Evolutionary conservation across 768 basidiomycete genomes (phyloP).

Genomic region (Rhodosporidiobolus sp.): DNA sequence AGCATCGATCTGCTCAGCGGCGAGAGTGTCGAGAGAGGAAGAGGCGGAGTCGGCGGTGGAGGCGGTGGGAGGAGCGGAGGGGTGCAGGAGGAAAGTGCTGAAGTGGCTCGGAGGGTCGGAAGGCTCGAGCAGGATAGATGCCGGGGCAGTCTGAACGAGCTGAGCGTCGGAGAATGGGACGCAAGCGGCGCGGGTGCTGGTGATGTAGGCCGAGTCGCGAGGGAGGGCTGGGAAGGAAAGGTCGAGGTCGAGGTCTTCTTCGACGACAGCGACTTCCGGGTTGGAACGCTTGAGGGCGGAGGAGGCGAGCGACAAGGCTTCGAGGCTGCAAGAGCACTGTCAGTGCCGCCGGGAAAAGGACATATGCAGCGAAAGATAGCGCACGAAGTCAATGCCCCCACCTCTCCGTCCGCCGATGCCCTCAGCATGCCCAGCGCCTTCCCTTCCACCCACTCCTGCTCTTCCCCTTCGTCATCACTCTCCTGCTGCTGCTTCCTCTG

Average conservation of each 20-base stretch:
- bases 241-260: too few relatives aligned
- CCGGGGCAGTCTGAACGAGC: background rate
- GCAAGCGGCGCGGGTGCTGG: background rate
- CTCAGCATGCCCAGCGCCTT: background rate
- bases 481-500: too few relatives aligned
- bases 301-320: background rate
- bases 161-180: background rate
- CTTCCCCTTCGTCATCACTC: background rate
- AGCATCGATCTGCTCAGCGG: background rate
- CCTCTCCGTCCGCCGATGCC: background rate
- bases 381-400: constrained; percentile 19
- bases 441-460: background rate
- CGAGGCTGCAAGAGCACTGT: background rate
- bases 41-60: background rate
- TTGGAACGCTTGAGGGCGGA: too few relatives aligned
- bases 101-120: background rate
- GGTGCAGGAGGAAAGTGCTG: constrained; percentile 2
- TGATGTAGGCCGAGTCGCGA: background rate
- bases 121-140: background rate
- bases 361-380: background rate
- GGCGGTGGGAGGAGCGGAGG: background rate
- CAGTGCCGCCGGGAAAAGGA: background rate
- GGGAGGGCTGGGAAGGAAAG: too few relatives aligned
- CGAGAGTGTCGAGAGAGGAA: background rate
- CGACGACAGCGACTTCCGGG: too few relatives aligned